phyloP scores from a whole-genome alignment of 2,329 filamentous ascomycete genomes.

The Cryphonectria radicalis region DNA sequence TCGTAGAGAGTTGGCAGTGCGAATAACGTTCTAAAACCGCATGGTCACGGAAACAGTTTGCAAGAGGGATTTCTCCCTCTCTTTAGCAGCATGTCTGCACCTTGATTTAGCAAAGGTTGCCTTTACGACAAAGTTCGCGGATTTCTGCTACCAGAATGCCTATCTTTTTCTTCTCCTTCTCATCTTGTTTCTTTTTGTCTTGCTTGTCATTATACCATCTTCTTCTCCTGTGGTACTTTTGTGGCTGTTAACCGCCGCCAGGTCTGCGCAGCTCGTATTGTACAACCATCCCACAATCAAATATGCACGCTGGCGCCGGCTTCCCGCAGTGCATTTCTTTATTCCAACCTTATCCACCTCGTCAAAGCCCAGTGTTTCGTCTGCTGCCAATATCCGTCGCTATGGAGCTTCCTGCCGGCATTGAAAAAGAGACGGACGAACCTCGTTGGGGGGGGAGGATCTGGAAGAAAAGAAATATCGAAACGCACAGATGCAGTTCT shows the following conservation, averaged over 20 bases:
- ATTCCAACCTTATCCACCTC: neutral
- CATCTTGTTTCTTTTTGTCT: neutral
- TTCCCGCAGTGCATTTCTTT: constrained; percentile 9
- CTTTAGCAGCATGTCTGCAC: neutral
- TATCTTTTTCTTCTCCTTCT: neutral
- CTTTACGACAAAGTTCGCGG: neutral
- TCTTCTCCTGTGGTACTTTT: neutral
- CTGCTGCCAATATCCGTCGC: constrained; percentile 7
- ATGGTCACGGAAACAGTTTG: neutral
- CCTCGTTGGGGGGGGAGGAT: neutral
- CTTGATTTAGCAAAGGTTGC: neutral
- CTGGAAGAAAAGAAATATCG: neutral
- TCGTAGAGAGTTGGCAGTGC: constrained; percentile 26
- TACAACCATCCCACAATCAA: constrained; percentile 17
- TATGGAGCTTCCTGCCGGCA: neutral
- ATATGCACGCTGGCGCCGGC: neutral
- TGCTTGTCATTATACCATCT: neutral
- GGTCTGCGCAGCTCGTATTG: constrained; percentile 9
- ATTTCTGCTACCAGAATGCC: neutral
- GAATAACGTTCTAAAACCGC: constrained; percentile 1
- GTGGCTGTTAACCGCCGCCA: neutral
- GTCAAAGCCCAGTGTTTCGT: constrained; percentile 9
- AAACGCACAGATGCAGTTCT: neutral
- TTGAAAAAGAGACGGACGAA: constrained; percentile 6
- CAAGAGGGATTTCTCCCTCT: neutral